A percentile compares a stretch with the other conserved stretches of the same genome.
Conservation (phyloP, 495 filamentous ascomycete species). For the Arthonia radiata region DNA sequence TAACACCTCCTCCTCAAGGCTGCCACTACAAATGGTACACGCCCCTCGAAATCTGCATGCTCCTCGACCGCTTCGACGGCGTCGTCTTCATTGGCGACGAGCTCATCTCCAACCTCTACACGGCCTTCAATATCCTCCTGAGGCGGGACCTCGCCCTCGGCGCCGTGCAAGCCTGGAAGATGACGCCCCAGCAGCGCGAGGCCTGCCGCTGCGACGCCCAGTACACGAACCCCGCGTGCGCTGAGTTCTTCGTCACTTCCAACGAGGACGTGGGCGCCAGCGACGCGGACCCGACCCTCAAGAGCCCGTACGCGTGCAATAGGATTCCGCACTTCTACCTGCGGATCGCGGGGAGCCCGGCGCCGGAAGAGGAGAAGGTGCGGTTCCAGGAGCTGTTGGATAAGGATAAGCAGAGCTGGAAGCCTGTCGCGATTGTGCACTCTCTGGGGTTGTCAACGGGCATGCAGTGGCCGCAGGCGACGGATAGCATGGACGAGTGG, state of each 20-base stretch:
- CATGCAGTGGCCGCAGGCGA: slow-evolving; percentile 14
- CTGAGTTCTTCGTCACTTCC: slow-evolving; percentile 12
- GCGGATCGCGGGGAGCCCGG: slow-evolving; percentile 13
- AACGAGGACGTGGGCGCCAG: slow-evolving; percentile 12
- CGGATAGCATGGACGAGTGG: slow-evolving; percentile 22
- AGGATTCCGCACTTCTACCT: slow-evolving; percentile 17
- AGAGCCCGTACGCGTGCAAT: slow-evolving; percentile 9
- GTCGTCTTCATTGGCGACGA: slow-evolving; percentile 23
- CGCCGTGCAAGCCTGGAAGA: slow-evolving; percentile 18
- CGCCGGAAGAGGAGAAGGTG: slow-evolving; percentile 9
- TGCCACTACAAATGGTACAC: slow-evolving; percentile 25
- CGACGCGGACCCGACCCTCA: slow-evolving; percentile 2
- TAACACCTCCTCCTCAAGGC: slow-evolving; percentile 8
- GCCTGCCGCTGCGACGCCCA: slow-evolving; percentile 20
- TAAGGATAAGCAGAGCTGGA: slow-evolving; percentile 14
- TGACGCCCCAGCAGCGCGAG: slow-evolving; percentile 12
- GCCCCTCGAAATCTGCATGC: slow-evolving; percentile 21
- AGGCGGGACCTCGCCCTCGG: slow-evolving; percentile 19
- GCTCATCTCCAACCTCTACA: slow-evolving; percentile 18
- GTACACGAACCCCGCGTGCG: slow-evolving; percentile 15
- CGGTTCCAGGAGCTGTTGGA: slow-evolving; percentile 10
- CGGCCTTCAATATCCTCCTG: slow-evolving; percentile 24
- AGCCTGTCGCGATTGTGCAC: slow-evolving; percentile 21
- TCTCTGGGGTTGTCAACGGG: slow-evolving; percentile 16
- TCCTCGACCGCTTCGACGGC: slow-evolving; percentile 22